Evolutionary conservation across 768 basidiomycete genomes (phyloP).

Genomic region (Lepiota brunneoincarnata): DNA sequence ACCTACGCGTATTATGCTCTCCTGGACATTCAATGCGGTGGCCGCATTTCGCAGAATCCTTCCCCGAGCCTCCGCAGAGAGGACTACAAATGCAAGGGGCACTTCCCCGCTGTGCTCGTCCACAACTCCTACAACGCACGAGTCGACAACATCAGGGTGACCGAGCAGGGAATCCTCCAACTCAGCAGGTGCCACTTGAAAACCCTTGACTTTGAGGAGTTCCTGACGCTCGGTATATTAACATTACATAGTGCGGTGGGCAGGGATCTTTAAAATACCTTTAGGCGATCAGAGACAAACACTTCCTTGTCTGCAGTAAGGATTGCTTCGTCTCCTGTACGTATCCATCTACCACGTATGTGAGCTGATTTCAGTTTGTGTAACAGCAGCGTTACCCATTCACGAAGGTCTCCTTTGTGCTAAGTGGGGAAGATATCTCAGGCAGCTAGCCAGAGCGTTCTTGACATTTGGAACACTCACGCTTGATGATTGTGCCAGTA

Average conservation of each 20-base stretch:
- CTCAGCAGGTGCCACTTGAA: slow-evolving; percentile 54
- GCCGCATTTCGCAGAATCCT: slow-evolving; percentile 23
- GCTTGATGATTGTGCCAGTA: slow-evolving; percentile 48
- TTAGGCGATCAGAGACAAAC: slow-evolving; percentile 57
- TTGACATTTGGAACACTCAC: slow-evolving; percentile 34
- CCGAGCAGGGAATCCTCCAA: slow-evolving; percentile 47
- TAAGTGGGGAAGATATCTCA: slow-evolving; percentile 21
- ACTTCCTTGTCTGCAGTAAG: slow-evolving; percentile 50
- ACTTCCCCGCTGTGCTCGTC: slow-evolving; percentile 65
- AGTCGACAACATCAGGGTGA: slow-evolving; percentile 56
- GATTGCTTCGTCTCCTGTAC: slow-evolving; percentile 59
- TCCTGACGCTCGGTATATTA: slow-evolving; percentile 34
- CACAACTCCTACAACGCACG: slow-evolving; percentile 58
- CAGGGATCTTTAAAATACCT: slow-evolving; percentile 32
- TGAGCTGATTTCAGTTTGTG: background rate
- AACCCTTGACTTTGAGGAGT: slow-evolving; percentile 64
- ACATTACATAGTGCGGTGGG: background rate
- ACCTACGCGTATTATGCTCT: slow-evolving; percentile 40
- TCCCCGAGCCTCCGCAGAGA: slow-evolving; percentile 35
- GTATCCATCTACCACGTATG: slow-evolving; percentile 47
- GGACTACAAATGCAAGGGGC: slow-evolving; percentile 61
- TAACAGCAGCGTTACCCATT: slow-evolving; percentile 43
- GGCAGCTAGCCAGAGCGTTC: background rate
- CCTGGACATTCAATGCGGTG: slow-evolving; percentile 30
- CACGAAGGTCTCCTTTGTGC: slow-evolving; percentile 57